Evolutionary conservation across 2,329 filamentous ascomycete genomes (phyloP).

Genomic region (Phyllosticta citribraziliensis): DNA sequence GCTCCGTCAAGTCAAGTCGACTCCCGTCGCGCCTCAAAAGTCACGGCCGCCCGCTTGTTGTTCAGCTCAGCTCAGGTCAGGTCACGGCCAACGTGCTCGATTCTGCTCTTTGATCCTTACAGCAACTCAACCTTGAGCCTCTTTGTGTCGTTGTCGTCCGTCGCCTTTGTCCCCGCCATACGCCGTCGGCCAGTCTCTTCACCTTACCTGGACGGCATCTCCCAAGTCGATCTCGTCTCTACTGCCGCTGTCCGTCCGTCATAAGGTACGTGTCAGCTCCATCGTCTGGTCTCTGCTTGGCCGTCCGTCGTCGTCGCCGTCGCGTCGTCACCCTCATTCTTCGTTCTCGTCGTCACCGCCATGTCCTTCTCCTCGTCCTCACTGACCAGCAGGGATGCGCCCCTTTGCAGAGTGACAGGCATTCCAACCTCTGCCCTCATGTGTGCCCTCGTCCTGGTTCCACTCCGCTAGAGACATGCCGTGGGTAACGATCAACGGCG

Average conservation of each 20-base stretch:
- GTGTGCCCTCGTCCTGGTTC: neutral
- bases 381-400: constrained; percentile 1
- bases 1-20: neutral
- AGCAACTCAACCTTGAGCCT: too few relatives aligned
- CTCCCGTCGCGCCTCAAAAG: neutral
- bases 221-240: neutral
- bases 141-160: neutral
- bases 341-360: neutral
- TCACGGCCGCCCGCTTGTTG: neutral
- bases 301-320: neutral
- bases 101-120: constrained; percentile 1
- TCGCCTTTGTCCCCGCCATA: neutral
- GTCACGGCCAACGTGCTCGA: neutral
- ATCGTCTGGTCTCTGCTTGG: neutral
- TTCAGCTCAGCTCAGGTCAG: too few relatives aligned
- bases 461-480: constrained; percentile 6
- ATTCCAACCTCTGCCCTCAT: neutral
- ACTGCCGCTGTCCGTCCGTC: neutral
- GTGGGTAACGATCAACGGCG: constrained; percentile 52
- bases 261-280: neutral
- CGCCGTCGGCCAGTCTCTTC: neutral
- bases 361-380: neutral
- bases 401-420: constrained; percentile 4
- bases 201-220: neutral
- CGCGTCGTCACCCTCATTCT: neutral